Evolutionary conservation across 805 yeast species (phyloP).

Genomic region (Torulaspora microellipsoides): DNA sequence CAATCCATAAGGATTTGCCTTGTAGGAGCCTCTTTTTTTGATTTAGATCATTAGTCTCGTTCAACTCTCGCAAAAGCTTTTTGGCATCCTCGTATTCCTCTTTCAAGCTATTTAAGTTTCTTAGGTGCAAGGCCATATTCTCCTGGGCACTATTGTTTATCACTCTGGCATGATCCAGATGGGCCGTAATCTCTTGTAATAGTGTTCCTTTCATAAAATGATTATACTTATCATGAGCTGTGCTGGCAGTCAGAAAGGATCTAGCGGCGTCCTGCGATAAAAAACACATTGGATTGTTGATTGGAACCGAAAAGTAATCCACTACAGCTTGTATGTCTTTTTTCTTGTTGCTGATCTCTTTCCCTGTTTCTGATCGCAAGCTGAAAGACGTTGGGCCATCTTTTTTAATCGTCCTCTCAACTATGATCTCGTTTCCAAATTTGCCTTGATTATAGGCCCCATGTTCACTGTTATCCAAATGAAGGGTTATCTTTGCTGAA

Average conservation of each 20-base stretch:
- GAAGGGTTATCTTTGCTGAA: constrained; percentile 62
- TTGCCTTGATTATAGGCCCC: constrained; percentile 59
- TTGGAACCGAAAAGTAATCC: constrained; percentile 66
- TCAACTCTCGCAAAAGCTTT: constrained; percentile 37
- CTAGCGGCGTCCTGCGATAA: constrained; percentile 93
- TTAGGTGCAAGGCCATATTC: constrained; percentile 38
- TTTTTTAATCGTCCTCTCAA: constrained; percentile 61
- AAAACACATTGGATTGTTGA: constrained; percentile 88
- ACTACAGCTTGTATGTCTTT: constrained; percentile 63
- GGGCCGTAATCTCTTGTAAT: constrained; percentile 58
- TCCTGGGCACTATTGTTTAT: constrained; percentile 38
- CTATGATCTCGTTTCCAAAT: constrained; percentile 63
- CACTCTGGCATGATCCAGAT: constrained; percentile 41
- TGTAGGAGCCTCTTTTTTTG: constrained; percentile 38
- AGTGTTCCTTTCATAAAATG: constrained; percentile 79
- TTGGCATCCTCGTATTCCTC: constrained; percentile 41
- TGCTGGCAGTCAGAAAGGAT: constrained; percentile 74
- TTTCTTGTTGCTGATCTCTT: constrained; percentile 54
- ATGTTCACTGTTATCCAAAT: constrained; percentile 58
- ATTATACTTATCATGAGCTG: constrained; percentile 65
- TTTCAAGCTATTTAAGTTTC: constrained; percentile 38
- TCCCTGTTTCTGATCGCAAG: constrained; percentile 50
- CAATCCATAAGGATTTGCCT: constrained; percentile 49
- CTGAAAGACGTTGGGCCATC: constrained; percentile 51
- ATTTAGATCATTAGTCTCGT: constrained; percentile 40